Base-by-base conservation (phyloP, 306 rosid genomes). In the Cyclanthera cordifolia region DNA sequence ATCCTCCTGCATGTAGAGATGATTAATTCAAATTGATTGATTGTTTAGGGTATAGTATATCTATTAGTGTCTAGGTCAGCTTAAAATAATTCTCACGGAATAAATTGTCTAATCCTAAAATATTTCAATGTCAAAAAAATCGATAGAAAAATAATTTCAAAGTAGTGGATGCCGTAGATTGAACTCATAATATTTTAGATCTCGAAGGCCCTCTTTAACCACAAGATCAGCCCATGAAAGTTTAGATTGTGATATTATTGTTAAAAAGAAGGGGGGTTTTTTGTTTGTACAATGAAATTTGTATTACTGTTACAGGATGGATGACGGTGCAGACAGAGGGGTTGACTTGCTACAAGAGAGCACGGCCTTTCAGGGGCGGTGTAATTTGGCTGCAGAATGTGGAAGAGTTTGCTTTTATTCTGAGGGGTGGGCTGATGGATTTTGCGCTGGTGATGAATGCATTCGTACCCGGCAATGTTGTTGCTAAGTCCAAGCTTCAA, bases 321-420 rank as follows among this genome's bases (percentile, higher is more conserved):
- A 59, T 59, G 67, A 47, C 34, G 25, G 67, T 32, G 16, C 47
- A 59, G 46, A 59, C 67, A 1, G 67, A 59, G 6, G 67, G 47
- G 19, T 13, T n/a, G 66, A 58, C 46, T 16, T 58, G 66, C 21
- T 58, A 58, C n/a, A n/a, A 16, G 14, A 17, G 15, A 58, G 66
- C 46, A 9, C 1, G 23, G 19, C 46, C 15, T 58, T 58, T 58
- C 9, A 1, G 23, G 66, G 66, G 30, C 10, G 9, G 14, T 58
- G 66, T 12, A 58, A 1, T 58, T 8, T 0, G 21, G 66, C 46
- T 7, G 23, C 10, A 6, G 14, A 30, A 28, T 58, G 66, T 30
- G 66, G 5, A 25, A 56, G 41, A 14, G 63, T 56, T 25, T 56
- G 63, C 34, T 5, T 13, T 56, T 15, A 14, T 0, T 2, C 32